Conservation (phyloP, 2,329 filamentous ascomycete species). For the Xylaria sp. region DNA sequence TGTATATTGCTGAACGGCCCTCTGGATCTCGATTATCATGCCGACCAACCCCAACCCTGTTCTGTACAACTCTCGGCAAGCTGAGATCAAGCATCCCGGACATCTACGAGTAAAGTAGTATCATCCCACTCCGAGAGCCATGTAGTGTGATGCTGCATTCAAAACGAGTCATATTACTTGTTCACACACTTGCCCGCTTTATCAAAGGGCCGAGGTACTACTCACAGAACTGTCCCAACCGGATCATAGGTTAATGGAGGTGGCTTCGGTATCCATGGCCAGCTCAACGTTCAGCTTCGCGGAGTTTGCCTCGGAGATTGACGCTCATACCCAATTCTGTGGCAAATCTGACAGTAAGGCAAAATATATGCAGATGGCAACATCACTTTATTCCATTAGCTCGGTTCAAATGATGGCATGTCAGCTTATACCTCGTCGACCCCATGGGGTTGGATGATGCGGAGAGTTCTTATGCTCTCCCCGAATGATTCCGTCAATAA, state of each 20-base stretch:
- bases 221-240: background rate
- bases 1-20: background rate
- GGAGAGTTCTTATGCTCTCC: background rate
- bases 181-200: background rate
- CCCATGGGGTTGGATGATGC: conserved; percentile 11
- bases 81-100: background rate
- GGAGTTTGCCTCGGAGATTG: background rate
- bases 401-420: background rate
- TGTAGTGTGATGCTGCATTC: background rate
- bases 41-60: background rate
- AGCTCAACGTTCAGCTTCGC: background rate
- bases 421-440: background rate
- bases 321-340: background rate
- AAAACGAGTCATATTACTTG: background rate
- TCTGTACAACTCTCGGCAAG: background rate
- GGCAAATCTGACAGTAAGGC: background rate
- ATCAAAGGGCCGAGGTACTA: background rate
- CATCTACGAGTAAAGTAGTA: background rate
- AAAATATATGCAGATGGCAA: background rate
- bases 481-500: background rate
- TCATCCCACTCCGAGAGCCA: background rate
- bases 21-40: background rate
- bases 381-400: background rate
- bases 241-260: background rate
- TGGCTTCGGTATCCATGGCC: background rate